These are phyloP conservation scores for Prunus yedoensis DNA, from an alignment of 331 rosid genomes.

Conservation along the genomic window DNA sequence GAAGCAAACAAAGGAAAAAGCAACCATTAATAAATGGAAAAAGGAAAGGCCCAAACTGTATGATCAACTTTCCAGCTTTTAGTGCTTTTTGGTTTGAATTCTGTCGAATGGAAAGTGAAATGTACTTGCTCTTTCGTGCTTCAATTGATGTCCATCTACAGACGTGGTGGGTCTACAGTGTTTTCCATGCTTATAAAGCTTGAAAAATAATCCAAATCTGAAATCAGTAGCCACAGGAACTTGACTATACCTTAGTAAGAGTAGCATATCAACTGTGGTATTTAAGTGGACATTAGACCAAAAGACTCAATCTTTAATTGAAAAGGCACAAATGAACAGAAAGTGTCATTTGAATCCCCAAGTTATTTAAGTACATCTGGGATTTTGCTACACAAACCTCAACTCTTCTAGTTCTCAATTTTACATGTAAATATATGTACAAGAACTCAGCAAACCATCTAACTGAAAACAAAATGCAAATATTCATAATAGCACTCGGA, in stretches of 20 bases:
- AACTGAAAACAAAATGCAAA: too few species aligned
- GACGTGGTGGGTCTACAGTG: constrained; percentile 3
- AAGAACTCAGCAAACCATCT: constrained; percentile 46
- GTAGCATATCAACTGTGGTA: background rate
- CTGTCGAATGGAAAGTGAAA: constrained; percentile 6
- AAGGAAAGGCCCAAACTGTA: background rate
- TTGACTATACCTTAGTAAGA: background rate
- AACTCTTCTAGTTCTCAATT: constrained; percentile 44
- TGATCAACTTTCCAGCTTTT: constrained; percentile 14
- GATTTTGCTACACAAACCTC: constrained; percentile 40
- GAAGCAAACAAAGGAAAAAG: background rate
- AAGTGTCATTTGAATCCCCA: constrained; percentile 38
- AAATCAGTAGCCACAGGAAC: background rate
- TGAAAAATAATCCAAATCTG: background rate
- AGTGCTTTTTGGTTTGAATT: constrained; percentile 18
- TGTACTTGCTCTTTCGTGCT: constrained; percentile 6
- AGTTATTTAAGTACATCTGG: constrained; percentile 54
- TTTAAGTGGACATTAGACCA: background rate
- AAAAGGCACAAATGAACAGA: constrained; percentile 16
- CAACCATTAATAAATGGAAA: background rate
- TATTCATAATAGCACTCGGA: constrained; percentile 31
- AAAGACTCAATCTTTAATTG: constrained; percentile 10
- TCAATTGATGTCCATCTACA: background rate
- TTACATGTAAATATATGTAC: constrained; percentile 51
- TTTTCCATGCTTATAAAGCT: too few species aligned